These are phyloP conservation scores for Xylariaceae sp. DNA, from an alignment of 2,329 filamentous ascomycete species.

Conservation along the genomic window DNA sequence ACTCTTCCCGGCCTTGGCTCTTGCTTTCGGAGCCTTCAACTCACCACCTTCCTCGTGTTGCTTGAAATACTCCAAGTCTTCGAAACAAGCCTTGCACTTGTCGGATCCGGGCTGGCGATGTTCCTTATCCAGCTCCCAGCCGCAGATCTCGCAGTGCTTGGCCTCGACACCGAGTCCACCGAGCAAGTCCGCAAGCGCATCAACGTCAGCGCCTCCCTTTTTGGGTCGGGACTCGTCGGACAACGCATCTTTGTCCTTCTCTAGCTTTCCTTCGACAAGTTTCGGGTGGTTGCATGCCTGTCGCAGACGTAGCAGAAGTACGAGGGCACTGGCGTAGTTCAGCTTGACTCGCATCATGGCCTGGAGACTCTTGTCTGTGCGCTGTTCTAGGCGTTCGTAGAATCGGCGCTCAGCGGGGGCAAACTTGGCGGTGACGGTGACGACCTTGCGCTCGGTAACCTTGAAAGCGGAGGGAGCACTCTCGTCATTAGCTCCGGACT, in stretches of 20 bases:
- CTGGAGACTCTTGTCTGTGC: constrained; percentile 81
- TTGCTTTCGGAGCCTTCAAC: constrained; percentile 35
- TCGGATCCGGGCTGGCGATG: constrained; percentile 39
- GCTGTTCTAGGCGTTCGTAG: constrained; percentile 75
- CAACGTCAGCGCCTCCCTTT: constrained; percentile 60
- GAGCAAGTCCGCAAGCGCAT: constrained; percentile 80
- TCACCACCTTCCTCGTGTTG: constrained; percentile 40
- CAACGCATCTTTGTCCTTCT: constrained; percentile 81
- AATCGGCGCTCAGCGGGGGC: constrained; percentile 76
- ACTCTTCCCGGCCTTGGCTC: constrained; percentile 33
- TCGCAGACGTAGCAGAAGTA: constrained; percentile 80
- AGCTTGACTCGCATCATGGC: constrained; percentile 80
- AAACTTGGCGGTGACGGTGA: constrained; percentile 73
- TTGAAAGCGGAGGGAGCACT: constrained; percentile 65
- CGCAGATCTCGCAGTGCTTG: constrained; percentile 80
- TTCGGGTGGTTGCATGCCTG: constrained; percentile 95
- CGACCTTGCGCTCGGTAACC: constrained; percentile 84
- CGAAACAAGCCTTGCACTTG: constrained; percentile 67
- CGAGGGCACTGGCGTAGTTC: constrained; percentile 90
- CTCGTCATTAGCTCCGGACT: constrained; percentile 37
- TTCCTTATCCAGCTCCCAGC: constrained; percentile 56
- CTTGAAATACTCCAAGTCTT: constrained; percentile 63
- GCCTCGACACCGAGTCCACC: constrained; percentile 73
- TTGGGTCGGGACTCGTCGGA: constrained; percentile 55
- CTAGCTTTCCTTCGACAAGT: constrained; percentile 77